Evolutionary conservation across 371 early-diverging fungal genomes (phyloP).

Genomic region (Catenaria anguillulae): DNA sequence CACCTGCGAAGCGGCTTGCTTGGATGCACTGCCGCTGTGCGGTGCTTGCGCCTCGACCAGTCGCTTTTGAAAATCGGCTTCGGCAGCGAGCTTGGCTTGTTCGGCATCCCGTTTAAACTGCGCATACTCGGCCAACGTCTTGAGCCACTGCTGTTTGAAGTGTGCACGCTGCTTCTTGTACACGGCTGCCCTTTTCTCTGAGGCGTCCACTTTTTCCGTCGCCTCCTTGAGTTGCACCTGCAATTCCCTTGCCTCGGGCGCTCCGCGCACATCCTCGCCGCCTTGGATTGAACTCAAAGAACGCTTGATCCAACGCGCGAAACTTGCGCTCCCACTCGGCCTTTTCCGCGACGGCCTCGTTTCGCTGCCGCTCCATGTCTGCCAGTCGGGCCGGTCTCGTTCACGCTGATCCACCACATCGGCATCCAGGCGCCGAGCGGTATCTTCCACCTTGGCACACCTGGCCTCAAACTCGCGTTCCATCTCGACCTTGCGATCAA

Average conservation of each 20-base stretch:
- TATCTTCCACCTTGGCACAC: constrained; percentile 14
- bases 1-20: too few species aligned
- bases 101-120: constrained; percentile 2
- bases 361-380: too few species aligned
- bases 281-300: too few species aligned
- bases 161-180: constrained; percentile 9
- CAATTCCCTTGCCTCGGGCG: constrained; percentile 10
- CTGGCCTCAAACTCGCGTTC: constrained; percentile 15
- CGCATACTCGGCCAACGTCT: constrained; percentile 5
- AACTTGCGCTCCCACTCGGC: too few species aligned
- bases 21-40: too few species aligned
- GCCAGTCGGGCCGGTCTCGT: constrained; percentile 10
- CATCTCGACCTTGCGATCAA: constrained; percentile 12
- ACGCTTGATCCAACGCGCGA: too few species aligned
- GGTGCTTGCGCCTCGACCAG: too few species aligned
- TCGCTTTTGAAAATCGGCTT: too few species aligned
- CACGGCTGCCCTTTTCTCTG: not conserved
- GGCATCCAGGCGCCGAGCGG: constrained; percentile 15
- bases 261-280: constrained; percentile 9
- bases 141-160: constrained; percentile 24
- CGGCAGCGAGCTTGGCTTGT: not conserved
- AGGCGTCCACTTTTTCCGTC: constrained; percentile 9
- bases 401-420: constrained; percentile 18
- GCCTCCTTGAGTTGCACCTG: constrained; percentile 6
- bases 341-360: too few species aligned